Evolutionary conservation across 495 filamentous ascomycete genomes (phyloP), one percentile per base, ranked within the genome.

Genomic region (Filosporella fistucella): DNA sequence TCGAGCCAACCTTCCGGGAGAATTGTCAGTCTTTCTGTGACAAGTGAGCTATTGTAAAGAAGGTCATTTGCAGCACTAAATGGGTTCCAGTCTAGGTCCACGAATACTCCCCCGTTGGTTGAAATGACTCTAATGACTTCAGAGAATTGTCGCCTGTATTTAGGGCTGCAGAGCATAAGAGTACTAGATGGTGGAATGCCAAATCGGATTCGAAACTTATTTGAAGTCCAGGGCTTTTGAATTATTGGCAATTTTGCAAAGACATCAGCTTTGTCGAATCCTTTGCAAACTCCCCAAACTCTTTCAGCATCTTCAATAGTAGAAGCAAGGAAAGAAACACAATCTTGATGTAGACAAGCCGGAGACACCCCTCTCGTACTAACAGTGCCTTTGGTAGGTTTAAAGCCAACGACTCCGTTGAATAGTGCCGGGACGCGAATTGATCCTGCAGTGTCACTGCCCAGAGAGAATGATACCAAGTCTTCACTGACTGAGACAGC

Each of bases 351-450:
- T n/a, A 71, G 63, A 52, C 77, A 84, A 21, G 82, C 82, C 12
- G 81, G 81, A 12, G 71, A 68, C 2, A 84, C 71, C 4, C 82
- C 82, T 3, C 62, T 55, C 17, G 75, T 71, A 2, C 76, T 78
- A 32, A 86, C 63, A 2, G 78, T 76, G 10, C 82, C 81, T 44
- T 78, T 75, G 2, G 82, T 86, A 2, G 82, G 82, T 52, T 86
- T 86, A 61, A 78, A 80, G 13, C 82, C 82, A n/a, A 82, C 70
- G 25, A 86, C 63, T 22, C 77, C 78, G 59, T 84, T 84, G 62
- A 82, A 78, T 0, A 69, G 71, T 1, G 82, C 73, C 1, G 82
- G 82, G 0, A 84, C 71, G 23, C 82, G 68, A 7, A 78, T 78
- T 5, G 75, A 80, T 1, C 82, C 82, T n/a, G 82, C 82, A 9